A percentile compares a stretch with the other conserved stretches of the same genome.
Conservation (phyloP, 2,329 filamentous ascomycete genomes). For the Phialophora chinensis region DNA sequence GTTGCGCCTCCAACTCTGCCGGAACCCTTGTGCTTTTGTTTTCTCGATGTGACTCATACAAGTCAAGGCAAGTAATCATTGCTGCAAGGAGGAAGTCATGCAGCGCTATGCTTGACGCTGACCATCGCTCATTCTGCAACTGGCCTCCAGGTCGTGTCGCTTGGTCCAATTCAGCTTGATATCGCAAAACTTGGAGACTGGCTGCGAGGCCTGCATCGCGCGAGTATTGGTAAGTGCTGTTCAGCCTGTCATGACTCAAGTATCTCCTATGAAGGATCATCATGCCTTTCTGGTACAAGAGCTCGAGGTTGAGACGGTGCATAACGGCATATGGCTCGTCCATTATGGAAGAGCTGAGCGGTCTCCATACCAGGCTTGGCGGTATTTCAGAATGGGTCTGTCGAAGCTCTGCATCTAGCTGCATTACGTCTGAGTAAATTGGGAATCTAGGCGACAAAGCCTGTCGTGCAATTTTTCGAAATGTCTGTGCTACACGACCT, state of each 20-base stretch:
- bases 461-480: conserved; percentile 36
- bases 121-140: conserved; percentile 60
- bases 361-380: conserved; percentile 19
- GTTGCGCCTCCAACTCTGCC: neutral
- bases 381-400: conserved; percentile 32
- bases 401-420: conserved; percentile 35
- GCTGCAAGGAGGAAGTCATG: conserved; percentile 67
- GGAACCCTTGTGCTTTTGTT: neutral
- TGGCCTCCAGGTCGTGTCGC: conserved; percentile 61
- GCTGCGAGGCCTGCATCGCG: conserved; percentile 54
- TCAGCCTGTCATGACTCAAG: conserved; percentile 49
- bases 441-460: conserved; percentile 33
- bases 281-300: conserved; percentile 58
- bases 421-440: conserved; percentile 34
- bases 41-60: conserved; percentile 29
- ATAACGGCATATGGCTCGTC: conserved; percentile 58
- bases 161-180: conserved; percentile 57
- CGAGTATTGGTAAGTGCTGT: conserved; percentile 50
- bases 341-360: conserved; percentile 46
- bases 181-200: conserved; percentile 55
- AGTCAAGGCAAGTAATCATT: conserved; percentile 63
- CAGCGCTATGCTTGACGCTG: conserved; percentile 61
- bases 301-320: conserved; percentile 57
- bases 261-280: conserved; percentile 60
- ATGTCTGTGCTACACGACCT: conserved; percentile 2